These are phyloP conservation scores for Elsinoe fawcettii DNA, from an alignment of 2,329 filamentous ascomycete genomes.

Conservation along the genomic window DNA sequence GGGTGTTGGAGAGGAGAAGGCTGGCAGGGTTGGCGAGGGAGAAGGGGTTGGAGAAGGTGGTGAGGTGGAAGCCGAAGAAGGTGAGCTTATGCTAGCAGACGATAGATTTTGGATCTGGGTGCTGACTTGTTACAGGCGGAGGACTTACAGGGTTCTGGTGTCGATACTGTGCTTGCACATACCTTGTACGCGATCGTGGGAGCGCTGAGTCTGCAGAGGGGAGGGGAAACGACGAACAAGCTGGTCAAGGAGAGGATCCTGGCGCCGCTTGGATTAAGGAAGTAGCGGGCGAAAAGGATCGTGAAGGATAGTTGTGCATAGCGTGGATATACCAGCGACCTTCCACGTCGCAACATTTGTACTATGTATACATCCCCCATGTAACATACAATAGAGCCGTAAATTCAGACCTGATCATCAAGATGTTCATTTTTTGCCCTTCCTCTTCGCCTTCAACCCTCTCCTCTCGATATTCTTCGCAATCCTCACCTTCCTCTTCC, in stretches of 20 bases:
- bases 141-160: slow-evolving; percentile 64
- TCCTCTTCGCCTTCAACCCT: slow-evolving; percentile 25
- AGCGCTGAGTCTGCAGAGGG: slow-evolving; percentile 80
- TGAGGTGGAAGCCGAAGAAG: slow-evolving; percentile 82
- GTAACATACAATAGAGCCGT: neutral
- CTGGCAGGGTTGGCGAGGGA: slow-evolving; percentile 60
- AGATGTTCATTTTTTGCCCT: slow-evolving; percentile 12
- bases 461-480: slow-evolving; percentile 47
- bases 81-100: slow-evolving; percentile 45
- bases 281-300: neutral
- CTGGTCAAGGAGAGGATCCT: slow-evolving; percentile 72
- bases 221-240: slow-evolving; percentile 66
- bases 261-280: slow-evolving; percentile 33
- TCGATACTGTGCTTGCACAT: slow-evolving; percentile 65
- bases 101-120: neutral
- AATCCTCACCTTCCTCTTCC: slow-evolving; percentile 47
- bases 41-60: slow-evolving; percentile 64
- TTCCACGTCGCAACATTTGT: slow-evolving; percentile 1
- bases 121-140: slow-evolving; percentile 42
- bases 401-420: neutral
- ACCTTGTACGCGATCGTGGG: slow-evolving; percentile 80
- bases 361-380: slow-evolving; percentile 12
- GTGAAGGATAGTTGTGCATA: slow-evolving; percentile 5
- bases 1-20: slow-evolving; percentile 56
- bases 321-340: slow-evolving; percentile 6